Conservation (phyloP, 345 rosid species). For the Hevea brasiliensis region DNA sequence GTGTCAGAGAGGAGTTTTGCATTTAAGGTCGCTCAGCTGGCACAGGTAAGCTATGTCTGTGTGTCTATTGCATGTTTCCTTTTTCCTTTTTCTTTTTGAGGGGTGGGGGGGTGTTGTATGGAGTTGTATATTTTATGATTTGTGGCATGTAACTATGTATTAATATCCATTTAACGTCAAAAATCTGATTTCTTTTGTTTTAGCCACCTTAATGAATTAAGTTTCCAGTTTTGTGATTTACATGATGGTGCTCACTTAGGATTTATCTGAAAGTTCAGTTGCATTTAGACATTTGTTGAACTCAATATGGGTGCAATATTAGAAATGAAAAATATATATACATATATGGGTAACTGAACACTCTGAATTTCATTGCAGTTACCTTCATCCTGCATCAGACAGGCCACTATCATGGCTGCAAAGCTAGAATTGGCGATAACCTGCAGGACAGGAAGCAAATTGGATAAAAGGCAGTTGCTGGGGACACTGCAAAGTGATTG, state of each 20-base stretch:
- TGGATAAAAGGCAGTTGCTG: constrained; percentile 5
- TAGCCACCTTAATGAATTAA: neutral
- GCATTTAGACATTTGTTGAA: neutral
- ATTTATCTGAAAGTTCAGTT: neutral
- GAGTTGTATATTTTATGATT: neutral
- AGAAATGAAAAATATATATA: neutral
- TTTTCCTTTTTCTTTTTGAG: neutral
- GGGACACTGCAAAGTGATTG: constrained; percentile 15
- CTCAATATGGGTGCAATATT: neutral
- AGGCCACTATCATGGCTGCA: constrained; percentile 67
- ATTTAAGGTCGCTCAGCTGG: constrained; percentile 87
- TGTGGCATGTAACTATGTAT: no score
- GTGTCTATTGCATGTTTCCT: neutral
- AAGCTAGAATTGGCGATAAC: constrained; percentile 60
- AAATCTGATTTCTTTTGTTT: neutral
- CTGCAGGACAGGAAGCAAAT: constrained; percentile 35
- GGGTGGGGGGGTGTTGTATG: neutral
- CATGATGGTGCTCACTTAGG: neutral
- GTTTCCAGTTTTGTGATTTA: neutral
- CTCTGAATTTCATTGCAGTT: constrained; percentile 43
- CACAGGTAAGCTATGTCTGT: constrained; percentile 53
- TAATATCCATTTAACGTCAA: no score
- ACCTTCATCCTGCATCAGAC: constrained; percentile 67
- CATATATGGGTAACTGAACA: neutral
- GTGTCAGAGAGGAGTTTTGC: constrained; percentile 85